Evolutionary conservation across 495 filamentous ascomycete species (phyloP).

Genomic region (Aspergillus sclerotiicarbonarius): DNA sequence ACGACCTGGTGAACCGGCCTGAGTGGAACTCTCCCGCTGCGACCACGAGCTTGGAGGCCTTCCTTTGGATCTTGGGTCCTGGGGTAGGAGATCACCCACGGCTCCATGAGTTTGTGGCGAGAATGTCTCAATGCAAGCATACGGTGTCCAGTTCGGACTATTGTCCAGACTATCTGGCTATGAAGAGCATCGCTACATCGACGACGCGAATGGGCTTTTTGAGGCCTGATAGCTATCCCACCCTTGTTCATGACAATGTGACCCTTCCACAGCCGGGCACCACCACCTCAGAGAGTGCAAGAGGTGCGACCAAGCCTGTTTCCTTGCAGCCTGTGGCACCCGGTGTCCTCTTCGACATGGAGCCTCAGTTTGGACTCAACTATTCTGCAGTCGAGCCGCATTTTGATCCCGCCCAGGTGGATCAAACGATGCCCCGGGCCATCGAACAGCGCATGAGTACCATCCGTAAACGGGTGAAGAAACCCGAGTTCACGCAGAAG

Average conservation of each 20-base stretch:
- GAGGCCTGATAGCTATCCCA: constrained; percentile 63
- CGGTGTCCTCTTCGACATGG: constrained; percentile 59
- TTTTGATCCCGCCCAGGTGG: constrained; percentile 49
- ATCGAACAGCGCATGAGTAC: constrained; percentile 38
- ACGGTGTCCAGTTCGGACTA: constrained; percentile 68
- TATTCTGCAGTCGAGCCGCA: constrained; percentile 44
- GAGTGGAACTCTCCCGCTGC: constrained; percentile 71
- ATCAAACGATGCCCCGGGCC: constrained; percentile 40
- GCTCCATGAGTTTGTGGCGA: constrained; percentile 66
- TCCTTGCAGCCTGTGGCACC: constrained; percentile 39
- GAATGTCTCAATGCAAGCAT: constrained; percentile 62
- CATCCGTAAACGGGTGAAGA: constrained; percentile 28
- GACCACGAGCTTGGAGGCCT: constrained; percentile 61
- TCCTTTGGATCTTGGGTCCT: constrained; percentile 79
- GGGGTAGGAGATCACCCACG: constrained; percentile 60
- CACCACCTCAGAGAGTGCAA: constrained; percentile 14
- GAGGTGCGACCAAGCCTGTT: constrained; percentile 13
- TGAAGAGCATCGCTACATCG: constrained; percentile 61
- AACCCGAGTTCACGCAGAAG: constrained; percentile 25
- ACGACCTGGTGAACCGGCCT: constrained; percentile 58
- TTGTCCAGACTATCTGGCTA: constrained; percentile 68
- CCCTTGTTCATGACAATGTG: constrained; percentile 60
- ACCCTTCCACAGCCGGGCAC: constrained; percentile 33
- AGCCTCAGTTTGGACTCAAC: constrained; percentile 59
- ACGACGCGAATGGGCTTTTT: constrained; percentile 66